phyloP scores from a whole-genome alignment of 257 asterid genomes.

The Forsythia suspensa region DNA sequence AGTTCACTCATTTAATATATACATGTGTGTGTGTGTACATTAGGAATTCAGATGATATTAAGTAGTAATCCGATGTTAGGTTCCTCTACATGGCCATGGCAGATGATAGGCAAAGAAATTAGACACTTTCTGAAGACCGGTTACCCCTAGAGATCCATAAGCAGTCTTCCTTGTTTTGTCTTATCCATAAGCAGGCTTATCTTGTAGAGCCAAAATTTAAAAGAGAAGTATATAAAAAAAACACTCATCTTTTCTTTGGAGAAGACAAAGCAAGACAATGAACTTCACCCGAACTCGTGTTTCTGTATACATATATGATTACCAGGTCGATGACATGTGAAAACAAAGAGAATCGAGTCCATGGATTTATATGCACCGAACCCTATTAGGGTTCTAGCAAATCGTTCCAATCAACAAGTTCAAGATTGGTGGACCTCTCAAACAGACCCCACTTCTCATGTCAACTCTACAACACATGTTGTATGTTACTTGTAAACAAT shows the following conservation, averaged over 20 bases:
- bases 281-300: not conserved
- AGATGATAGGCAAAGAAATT: conserved; percentile 64
- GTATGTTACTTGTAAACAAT: conserved; percentile 36
- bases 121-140: conserved; percentile 84
- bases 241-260: not conserved
- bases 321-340: conserved; percentile 86
- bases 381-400: conserved; percentile 84
- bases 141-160: conserved; percentile 66
- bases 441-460: conserved; percentile 95
- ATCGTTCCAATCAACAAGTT: conserved; percentile 83
- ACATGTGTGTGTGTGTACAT: not conserved
- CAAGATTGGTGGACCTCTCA: conserved; percentile 83
- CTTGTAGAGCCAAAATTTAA: conserved; percentile 77
- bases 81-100: conserved; percentile 80
- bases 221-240: conserved; percentile 59
- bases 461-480: conserved; percentile 73
- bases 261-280: not conserved
- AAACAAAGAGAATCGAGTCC: conserved; percentile 77
- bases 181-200: conserved; percentile 48
- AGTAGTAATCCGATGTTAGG: conserved; percentile 34
- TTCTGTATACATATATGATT: not conserved
- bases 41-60: conserved; percentile 8
- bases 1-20: not conserved
- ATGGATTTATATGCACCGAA: conserved; percentile 67
- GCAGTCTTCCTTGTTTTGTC: conserved; percentile 32